phyloP scores from a whole-genome alignment of 2,329 filamentous ascomycete species.

The Penicillium vulpinum region DNA sequence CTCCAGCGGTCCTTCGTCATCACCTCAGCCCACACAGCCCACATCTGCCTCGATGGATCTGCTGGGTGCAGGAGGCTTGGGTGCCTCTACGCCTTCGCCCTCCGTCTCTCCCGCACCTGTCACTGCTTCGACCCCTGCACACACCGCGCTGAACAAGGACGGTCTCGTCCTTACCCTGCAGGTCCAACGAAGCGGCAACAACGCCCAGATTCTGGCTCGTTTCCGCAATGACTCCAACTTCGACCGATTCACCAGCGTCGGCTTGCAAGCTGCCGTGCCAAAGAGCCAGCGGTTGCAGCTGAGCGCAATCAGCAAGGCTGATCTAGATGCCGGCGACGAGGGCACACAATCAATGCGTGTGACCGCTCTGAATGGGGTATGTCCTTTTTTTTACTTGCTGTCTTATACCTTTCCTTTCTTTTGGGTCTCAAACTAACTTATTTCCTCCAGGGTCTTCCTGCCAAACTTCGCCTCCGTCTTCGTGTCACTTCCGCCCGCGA shows the following conservation, averaged over 20 bases:
- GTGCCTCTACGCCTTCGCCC: constrained; percentile 33
- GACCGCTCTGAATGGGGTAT: constrained; percentile 80
- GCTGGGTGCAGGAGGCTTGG: constrained; percentile 44
- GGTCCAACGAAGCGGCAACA: constrained; percentile 69
- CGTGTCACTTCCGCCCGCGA: constrained; percentile 78
- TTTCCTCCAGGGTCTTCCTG: constrained; percentile 62
- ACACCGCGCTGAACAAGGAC: constrained; percentile 83
- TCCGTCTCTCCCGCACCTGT: constrained; percentile 54
- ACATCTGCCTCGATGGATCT: constrained; percentile 43
- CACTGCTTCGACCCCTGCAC: constrained; percentile 50
- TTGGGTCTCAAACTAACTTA: constrained; percentile 29
- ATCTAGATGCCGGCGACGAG: constrained; percentile 74
- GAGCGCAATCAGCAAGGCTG: constrained; percentile 80
- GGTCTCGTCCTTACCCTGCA: constrained; percentile 78
- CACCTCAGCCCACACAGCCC: constrained; percentile 50
- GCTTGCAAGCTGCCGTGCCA: constrained; percentile 89
- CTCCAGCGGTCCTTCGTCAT: constrained; percentile 47
- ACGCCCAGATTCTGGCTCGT: constrained; percentile 76
- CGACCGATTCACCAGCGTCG: constrained; percentile 68
- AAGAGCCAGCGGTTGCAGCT: constrained; percentile 94
- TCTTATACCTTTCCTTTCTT: neutral
- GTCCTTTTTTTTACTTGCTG: constrained; percentile 44
- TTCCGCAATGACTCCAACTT: constrained; percentile 77
- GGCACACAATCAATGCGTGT: constrained; percentile 91
- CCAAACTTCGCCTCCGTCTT: constrained; percentile 74